Conservation (phyloP, 805 yeast species). For the Lachancea cidri region DNA sequence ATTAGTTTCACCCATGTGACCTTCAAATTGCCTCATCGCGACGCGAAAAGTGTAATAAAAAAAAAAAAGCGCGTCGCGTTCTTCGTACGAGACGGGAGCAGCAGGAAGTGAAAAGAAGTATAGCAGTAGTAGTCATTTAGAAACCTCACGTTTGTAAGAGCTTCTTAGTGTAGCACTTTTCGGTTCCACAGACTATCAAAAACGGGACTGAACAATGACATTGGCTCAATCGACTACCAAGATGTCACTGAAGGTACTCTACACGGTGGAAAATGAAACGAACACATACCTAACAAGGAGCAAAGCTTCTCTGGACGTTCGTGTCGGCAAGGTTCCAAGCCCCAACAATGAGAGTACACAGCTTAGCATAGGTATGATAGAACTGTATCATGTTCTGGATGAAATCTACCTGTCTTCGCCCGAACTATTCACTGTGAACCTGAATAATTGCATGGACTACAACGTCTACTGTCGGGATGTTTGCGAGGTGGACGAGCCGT, state of each 20-base stretch:
- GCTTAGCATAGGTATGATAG: constrained; percentile 29
- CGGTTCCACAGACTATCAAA: neutral
- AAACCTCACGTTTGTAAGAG: neutral
- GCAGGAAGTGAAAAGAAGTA: neutral
- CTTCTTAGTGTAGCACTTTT: neutral
- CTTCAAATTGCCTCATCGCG: neutral
- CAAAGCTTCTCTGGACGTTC: constrained; percentile 22
- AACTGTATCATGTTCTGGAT: constrained; percentile 22
- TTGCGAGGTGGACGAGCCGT: constrained; percentile 33
- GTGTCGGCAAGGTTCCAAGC: constrained; percentile 24
- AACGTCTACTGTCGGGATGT: constrained; percentile 32
- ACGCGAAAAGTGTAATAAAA: neutral
- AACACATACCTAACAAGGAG: constrained; percentile 31
- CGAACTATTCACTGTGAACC: constrained; percentile 19
- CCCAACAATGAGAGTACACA: constrained; percentile 15
- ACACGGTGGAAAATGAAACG: constrained; percentile 27
- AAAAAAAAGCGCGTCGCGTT: neutral
- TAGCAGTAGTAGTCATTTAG: neutral
- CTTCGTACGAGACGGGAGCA: neutral
- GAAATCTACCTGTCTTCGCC: constrained; percentile 32
- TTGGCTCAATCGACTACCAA: constrained; percentile 10
- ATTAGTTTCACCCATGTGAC: neutral
- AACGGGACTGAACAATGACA: neutral
- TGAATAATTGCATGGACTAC: constrained; percentile 26
- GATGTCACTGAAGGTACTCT: constrained; percentile 33